These are phyloP conservation scores for Taphrina wiesneri DNA, from an alignment of 1,139 yeast genomes.

Conservation along the genomic window DNA sequence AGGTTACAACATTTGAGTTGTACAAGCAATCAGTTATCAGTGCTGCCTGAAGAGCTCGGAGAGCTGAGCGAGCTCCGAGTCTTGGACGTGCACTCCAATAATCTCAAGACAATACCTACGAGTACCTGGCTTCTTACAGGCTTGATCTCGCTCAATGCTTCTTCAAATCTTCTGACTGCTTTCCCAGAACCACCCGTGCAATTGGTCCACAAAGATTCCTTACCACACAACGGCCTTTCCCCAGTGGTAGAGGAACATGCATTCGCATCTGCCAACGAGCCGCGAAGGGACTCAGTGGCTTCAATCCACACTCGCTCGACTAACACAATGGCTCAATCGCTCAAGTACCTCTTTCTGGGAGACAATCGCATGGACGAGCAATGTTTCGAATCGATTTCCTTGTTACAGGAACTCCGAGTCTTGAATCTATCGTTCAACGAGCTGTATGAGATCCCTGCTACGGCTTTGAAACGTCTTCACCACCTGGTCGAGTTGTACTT, in stretches of 20 bases:
- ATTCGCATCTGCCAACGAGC: neutral
- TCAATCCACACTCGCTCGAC: slow-evolving; percentile 23
- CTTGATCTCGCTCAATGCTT: slow-evolving; percentile 64
- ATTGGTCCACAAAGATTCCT: slow-evolving; percentile 1
- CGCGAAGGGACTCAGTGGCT: slow-evolving; percentile 5
- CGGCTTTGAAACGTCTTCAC: slow-evolving; percentile 62
- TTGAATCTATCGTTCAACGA: slow-evolving; percentile 84
- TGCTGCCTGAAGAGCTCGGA: slow-evolving; percentile 70
- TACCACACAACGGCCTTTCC: slow-evolving; percentile 3
- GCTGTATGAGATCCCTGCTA: slow-evolving; percentile 74
- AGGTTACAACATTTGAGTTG: slow-evolving; percentile 67
- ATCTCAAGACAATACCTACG: slow-evolving; percentile 68
- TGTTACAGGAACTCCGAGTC: slow-evolving; percentile 59
- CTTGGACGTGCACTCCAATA: slow-evolving; percentile 84
- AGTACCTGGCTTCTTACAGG: slow-evolving; percentile 66
- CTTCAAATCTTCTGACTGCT: slow-evolving; percentile 71
- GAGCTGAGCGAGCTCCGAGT: slow-evolving; percentile 60
- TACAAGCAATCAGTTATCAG: slow-evolving; percentile 71
- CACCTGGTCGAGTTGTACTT: slow-evolving; percentile 68
- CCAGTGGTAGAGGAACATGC: slow-evolving; percentile 22
- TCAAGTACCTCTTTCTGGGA: slow-evolving; percentile 64
- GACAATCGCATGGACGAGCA: slow-evolving; percentile 84
- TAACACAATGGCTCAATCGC: slow-evolving; percentile 46
- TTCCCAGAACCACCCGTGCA: slow-evolving; percentile 55
- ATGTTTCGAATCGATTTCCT: slow-evolving; percentile 67